Evolutionary conservation across 805 yeast genomes (phyloP).

Genomic region (Pichia californica): DNA sequence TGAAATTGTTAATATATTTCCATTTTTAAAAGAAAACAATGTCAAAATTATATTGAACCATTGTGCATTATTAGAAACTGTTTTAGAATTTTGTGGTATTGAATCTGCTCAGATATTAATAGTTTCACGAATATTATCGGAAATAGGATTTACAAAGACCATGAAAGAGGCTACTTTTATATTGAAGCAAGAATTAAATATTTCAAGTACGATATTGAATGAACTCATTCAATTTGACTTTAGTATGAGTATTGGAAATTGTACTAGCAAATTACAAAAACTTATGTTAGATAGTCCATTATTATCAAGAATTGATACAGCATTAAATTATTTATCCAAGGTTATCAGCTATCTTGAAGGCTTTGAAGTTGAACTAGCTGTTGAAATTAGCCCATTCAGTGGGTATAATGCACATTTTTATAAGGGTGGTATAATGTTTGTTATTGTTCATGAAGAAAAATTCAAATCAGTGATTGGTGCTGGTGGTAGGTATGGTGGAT

Average conservation of each 20-base stretch:
- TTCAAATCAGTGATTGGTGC: conserved; percentile 58
- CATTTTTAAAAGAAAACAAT: conserved; percentile 54
- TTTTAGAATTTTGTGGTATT: conserved; percentile 76
- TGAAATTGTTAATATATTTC: conserved; percentile 60
- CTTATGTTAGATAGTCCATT: conserved; percentile 71
- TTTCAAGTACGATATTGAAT: conserved; percentile 75
- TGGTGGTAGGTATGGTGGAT: conserved; percentile 87
- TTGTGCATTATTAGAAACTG: conserved; percentile 65
- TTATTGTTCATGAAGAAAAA: conserved; percentile 64
- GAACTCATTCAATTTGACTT: conserved; percentile 81
- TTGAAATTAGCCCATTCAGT: conserved; percentile 73
- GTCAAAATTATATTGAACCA: conserved; percentile 69
- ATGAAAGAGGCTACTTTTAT: conserved; percentile 47
- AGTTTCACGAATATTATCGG: conserved; percentile 68
- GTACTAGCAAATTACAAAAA: conserved; percentile 55
- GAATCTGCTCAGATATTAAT: conserved; percentile 66
- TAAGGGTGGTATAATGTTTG: conserved; percentile 80
- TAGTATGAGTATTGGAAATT: conserved; percentile 57
- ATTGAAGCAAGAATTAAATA: conserved; percentile 58
- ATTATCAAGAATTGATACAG: conserved; percentile 52
- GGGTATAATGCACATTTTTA: conserved; percentile 80
- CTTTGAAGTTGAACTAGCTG: conserved; percentile 44
- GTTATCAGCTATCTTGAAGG: conserved; percentile 49
- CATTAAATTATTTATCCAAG: conserved; percentile 53
- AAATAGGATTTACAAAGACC: conserved; percentile 62